phyloP scores from a whole-genome alignment of 495 filamentous ascomycete genomes.

The Trichoderma orchidacearum region DNA sequence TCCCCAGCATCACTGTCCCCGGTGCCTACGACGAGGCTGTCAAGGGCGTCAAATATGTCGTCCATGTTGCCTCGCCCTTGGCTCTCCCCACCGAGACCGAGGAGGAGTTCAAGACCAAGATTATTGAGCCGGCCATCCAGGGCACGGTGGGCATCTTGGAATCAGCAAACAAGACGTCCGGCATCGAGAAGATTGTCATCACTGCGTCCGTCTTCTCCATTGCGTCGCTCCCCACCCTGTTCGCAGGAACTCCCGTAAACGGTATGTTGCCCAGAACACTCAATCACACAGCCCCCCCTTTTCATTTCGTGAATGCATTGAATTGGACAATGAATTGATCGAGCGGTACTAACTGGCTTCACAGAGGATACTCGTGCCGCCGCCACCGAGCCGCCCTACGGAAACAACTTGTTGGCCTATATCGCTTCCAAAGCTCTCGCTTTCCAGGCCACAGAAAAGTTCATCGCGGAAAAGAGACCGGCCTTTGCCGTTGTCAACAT shows the following conservation, averaged over 20 bases:
- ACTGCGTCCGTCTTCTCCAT: slow-evolving; percentile 28
- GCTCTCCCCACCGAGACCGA: background rate
- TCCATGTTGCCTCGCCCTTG: slow-evolving; percentile 32
- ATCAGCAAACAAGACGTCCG: slow-evolving; percentile 46
- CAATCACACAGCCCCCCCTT: too few relatives aligned
- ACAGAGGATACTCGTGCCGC: slow-evolving; percentile 13
- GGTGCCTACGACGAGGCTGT: slow-evolving; percentile 28
- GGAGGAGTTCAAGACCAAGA: background rate
- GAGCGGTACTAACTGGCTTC: slow-evolving; percentile 4
- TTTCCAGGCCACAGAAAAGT: slow-evolving; percentile 25
- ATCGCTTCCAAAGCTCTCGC: slow-evolving; percentile 27
- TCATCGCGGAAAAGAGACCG: slow-evolving; percentile 23
- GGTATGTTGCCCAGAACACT: too few relatives aligned
- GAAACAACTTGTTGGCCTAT: slow-evolving; percentile 20
- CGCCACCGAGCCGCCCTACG: slow-evolving; percentile 22
- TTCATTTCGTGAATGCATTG: slow-evolving; percentile 11
- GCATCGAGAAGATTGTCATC: slow-evolving; percentile 49
- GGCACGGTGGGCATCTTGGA: slow-evolving; percentile 65
- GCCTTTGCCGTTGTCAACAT: slow-evolving; percentile 7
- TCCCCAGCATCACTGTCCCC: slow-evolving; percentile 23
- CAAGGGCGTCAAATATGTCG: slow-evolving; percentile 22
- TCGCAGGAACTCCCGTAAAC: background rate
- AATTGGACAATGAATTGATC: slow-evolving; percentile 11
- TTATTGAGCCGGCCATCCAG: slow-evolving; percentile 58
- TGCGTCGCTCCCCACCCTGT: slow-evolving; percentile 6